Evolutionary conservation across 179 eudicot genomes (phyloP).

Genomic region (Beta macrorhiza): DNA sequence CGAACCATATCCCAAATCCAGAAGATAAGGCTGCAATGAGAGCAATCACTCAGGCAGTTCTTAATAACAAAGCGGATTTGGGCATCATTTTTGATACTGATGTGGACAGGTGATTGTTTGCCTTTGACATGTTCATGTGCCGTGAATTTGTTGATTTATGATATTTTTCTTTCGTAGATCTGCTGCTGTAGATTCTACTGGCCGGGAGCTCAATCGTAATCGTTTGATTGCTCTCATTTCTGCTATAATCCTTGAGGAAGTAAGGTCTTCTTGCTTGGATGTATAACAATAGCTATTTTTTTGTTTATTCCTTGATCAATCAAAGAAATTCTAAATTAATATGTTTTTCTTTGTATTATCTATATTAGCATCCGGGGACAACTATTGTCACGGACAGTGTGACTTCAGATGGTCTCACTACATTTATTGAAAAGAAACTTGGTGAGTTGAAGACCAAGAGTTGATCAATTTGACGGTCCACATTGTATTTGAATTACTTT

Average conservation of each 20-base stretch:
- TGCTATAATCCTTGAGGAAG: conserved; percentile 95
- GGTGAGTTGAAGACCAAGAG: conserved; percentile 49
- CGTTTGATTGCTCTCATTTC: conserved; percentile 94
- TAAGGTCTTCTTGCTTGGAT: conserved; percentile 37
- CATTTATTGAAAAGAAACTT: conserved; percentile 85
- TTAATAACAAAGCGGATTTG: conserved; percentile 85
- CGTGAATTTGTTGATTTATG: conserved; percentile 17
- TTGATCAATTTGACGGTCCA: conserved; percentile 17
- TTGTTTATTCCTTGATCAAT: neutral
- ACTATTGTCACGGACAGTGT: conserved; percentile 98
- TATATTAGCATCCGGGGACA: conserved; percentile 88
- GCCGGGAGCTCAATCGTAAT: conserved; percentile 85
- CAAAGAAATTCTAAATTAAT: neutral
- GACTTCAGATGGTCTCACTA: conserved; percentile 93
- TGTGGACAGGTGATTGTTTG: conserved; percentile 75
- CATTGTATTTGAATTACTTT: neutral
- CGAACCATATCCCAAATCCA: conserved; percentile 98
- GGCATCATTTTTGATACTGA: conserved; percentile 99
- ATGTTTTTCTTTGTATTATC: conserved; percentile 11
- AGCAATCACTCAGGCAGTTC: conserved; percentile 88
- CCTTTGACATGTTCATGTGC: conserved; percentile 3
- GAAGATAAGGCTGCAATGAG: conserved; percentile 97
- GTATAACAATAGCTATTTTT: conserved; percentile 3
- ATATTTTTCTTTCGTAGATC: conserved; percentile 49
- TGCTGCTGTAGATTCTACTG: conserved; percentile 96